Conservation (phyloP, 345 rosid genomes). For the Murraya koenigii region DNA sequence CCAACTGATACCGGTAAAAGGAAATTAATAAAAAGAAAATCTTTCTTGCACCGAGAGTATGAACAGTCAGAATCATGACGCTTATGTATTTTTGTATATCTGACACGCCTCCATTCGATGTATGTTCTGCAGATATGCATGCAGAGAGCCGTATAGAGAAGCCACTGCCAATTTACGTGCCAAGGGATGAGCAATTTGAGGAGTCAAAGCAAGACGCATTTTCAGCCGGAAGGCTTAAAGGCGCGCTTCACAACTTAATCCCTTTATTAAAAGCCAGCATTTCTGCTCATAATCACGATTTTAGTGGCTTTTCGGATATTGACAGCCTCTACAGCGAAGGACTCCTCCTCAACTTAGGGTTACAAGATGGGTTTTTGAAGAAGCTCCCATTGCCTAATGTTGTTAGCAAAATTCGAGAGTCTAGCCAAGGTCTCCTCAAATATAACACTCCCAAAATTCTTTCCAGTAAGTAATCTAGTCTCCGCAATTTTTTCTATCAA, state of each 20-base stretch:
- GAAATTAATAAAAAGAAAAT: too few relatives aligned
- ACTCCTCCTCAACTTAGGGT: conserved; percentile 72
- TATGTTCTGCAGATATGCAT: conserved; percentile 36
- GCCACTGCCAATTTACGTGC: conserved; percentile 87
- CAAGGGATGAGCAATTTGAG: conserved; percentile 94
- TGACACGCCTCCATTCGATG: neutral
- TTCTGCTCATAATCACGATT: conserved; percentile 60
- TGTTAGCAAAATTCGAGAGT: conserved; percentile 54
- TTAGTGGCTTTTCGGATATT: conserved; percentile 65
- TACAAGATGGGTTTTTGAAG: conserved; percentile 72
- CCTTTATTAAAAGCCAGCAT: conserved; percentile 84
- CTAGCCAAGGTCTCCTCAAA: conserved; percentile 79
- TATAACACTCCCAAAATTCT: conserved; percentile 83
- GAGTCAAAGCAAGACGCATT: conserved; percentile 67
- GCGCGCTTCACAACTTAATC: conserved; percentile 71
- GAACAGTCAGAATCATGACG: too few relatives aligned
- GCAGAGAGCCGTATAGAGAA: conserved; percentile 93
- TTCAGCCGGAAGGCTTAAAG: conserved; percentile 75
- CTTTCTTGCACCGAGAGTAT: too few relatives aligned
- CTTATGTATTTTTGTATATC: neutral
- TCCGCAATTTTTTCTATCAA: too few relatives aligned
- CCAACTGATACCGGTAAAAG: conserved; percentile 40
- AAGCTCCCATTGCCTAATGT: conserved; percentile 70
- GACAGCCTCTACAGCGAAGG: conserved; percentile 91
- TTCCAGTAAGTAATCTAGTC: conserved; percentile 55